Evolutionary conservation across 2,329 filamentous ascomycete genomes (phyloP), one percentile per base, ranked within the genome.

Genomic region (Colletotrichum agaves): DNA sequence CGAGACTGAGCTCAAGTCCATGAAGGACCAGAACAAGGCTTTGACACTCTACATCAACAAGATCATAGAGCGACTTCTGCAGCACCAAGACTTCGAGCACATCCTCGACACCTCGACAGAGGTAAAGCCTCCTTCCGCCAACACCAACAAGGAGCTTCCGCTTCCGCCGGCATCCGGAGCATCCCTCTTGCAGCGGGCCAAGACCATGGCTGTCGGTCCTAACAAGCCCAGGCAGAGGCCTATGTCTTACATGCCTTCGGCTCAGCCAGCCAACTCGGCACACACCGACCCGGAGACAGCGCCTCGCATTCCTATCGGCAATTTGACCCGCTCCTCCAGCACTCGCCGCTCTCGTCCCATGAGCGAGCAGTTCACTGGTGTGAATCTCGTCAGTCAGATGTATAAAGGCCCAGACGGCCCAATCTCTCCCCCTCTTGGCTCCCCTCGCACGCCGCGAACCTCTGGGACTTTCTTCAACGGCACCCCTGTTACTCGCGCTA

Each of bases 41-140:
- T 85, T 99, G 73, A 97, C 94, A 23, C 85, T 98, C 71, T 99
- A 99, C 83, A 98, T 99, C 84, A 97, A 98, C 87, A 97, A 96
- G 82, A 98, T 99, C 78, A 97, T 99, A 77, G 96, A 96, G 78
- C 92, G 96, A 63, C 88, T 99, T 49, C 87, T 99, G 70, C 92
- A 97, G 76, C 93, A 98, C 80, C 92, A 97, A 75, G 94, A 97
- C 72, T 98, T 97, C 73, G 95, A 99, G 81, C 90, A 93, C 70
- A 97, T 98, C 69, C 85, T 98, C 44, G 93, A 97, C 77, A 92
- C 91, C 8, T 88, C 88, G 58, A 88, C 91, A 63, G 73, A 78
- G 61, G 76, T 78, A 64, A 74, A 74, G 27, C 74, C 71, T 31
- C 37, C 72, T 31, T 71, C 74, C 44, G 78, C 78, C 33, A 87